Conservation (phyloP, 2,329 filamentous ascomycete genomes). For the Cordyceps pruinosa region DNA sequence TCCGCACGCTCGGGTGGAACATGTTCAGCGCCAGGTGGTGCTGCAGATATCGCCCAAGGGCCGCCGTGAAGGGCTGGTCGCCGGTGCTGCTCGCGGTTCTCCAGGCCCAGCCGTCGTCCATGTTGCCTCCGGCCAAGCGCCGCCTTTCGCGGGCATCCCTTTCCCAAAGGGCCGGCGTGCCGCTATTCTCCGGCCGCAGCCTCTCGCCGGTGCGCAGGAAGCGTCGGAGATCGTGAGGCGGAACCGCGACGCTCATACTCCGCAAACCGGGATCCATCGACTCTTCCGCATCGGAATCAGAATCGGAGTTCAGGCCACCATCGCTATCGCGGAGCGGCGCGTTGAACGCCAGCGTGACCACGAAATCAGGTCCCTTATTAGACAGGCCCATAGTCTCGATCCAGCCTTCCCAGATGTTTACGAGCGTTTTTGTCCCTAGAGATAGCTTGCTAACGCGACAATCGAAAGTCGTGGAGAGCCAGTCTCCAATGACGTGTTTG, state of each 20-base stretch:
- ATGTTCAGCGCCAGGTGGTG: slow-evolving; percentile 49
- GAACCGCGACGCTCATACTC: slow-evolving; percentile 46
- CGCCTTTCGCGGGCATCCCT: slow-evolving; percentile 32
- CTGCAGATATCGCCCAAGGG: slow-evolving; percentile 42
- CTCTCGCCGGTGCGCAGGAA: slow-evolving; percentile 38
- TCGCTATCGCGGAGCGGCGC: slow-evolving; percentile 25
- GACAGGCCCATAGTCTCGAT: slow-evolving; percentile 32
- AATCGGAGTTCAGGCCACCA: slow-evolving; percentile 11
- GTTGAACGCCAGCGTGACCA: slow-evolving; percentile 46
- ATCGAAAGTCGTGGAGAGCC: slow-evolving; percentile 48
- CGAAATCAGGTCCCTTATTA: slow-evolving; percentile 35
- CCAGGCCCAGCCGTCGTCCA: slow-evolving; percentile 50
- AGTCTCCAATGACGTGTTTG: slow-evolving; percentile 42
- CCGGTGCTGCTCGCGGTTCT: slow-evolving; percentile 20
- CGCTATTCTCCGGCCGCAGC: slow-evolving; percentile 11
- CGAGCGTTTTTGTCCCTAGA: slow-evolving; percentile 44
- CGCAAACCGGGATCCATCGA: slow-evolving; percentile 25
- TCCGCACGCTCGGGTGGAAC: slow-evolving; percentile 47
- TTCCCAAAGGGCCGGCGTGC: slow-evolving; percentile 21
- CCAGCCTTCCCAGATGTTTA: slow-evolving; percentile 47
- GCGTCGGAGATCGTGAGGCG: slow-evolving; percentile 38
- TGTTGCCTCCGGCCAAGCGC: slow-evolving; percentile 39
- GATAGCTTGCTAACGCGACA: slow-evolving; percentile 45
- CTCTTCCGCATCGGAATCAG: slow-evolving; percentile 16
- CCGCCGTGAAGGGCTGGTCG: slow-evolving; percentile 40